phyloP scores from a whole-genome alignment of 108 stramenopile genomes.

The Aurantiochytrium sp. region DNA sequence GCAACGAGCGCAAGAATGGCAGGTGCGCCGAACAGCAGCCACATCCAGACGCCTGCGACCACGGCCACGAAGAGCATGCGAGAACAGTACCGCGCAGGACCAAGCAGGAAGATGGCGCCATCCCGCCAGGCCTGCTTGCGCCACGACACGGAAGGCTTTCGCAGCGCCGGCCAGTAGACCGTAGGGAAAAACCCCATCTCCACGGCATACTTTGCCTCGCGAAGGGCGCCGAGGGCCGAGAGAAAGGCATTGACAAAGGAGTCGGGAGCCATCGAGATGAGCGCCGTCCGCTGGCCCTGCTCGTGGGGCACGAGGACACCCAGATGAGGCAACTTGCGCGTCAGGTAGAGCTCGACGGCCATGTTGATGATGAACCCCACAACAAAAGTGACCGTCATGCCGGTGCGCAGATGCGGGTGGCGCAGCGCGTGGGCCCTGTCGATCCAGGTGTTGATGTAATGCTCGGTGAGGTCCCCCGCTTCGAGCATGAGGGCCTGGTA shows the following conservation, averaged over 20 bases:
- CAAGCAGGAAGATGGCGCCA: background rate
- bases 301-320: background rate
- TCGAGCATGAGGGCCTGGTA: background rate
- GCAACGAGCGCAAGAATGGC: background rate
- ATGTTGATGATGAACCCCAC: slow-evolving; percentile 19
- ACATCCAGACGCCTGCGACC: background rate
- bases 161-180: background rate
- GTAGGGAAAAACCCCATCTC: background rate
- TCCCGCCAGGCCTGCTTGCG: background rate
- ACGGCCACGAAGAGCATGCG: background rate
- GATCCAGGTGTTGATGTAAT: background rate
- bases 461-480: background rate
- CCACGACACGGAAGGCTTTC: background rate
- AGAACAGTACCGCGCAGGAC: background rate
- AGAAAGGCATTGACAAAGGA: background rate
- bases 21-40: background rate
- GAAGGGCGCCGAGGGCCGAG: background rate
- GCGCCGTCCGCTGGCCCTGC: background rate
- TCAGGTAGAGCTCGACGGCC: background rate
- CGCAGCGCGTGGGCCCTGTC: background rate
- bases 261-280: background rate
- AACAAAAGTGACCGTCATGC: background rate
- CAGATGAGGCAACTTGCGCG: background rate
- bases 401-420: background rate
- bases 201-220: background rate